Evolutionary conservation across 306 rosid species (phyloP), one percentile per base, ranked within the genome.

Genomic region (Malus orientalis): DNA sequence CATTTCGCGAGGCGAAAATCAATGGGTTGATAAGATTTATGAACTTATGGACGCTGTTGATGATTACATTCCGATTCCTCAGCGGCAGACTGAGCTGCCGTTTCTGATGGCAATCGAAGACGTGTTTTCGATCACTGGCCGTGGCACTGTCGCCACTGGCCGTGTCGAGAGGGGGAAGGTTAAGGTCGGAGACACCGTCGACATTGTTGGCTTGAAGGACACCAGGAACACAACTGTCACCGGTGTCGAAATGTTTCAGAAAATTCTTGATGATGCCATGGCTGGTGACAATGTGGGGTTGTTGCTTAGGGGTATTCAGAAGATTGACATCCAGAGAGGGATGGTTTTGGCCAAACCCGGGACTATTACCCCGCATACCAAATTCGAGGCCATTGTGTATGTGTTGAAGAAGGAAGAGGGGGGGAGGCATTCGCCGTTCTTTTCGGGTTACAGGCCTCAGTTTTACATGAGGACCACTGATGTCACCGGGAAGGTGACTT

Each of bases 381-480:
- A 92, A 91, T 92, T 90, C 68, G 23, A 73, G 53, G 97, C 97
- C 1, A 86, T 92, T 83, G 97, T 92, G n/a, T 92, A 92, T 86
- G 93, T 92, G 70, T 78, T 90, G 85, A 92, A 92, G 93, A 92
- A 92, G 87, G 97, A 92, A 51, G 97, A 92, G 79, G 97, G 97
- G 5, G 97, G 97, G 1, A 84, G 97, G 84, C 97, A 92, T 81
- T 92, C 97, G 0, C 97, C 97, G 0, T 92, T 92, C 75, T 92
- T 92, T 3, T 67, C 91, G 0, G 97, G 97, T 18, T 92, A 92
- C 44, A 78, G 97, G 84, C 97, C 97, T 1, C 97, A 92, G 69
- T 92, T 92, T 77, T 92, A 92, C 84, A 92, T 92, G 97, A 90
- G 97, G 89, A 92, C 97, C 38, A 92, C 97, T 11, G 97, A 92